These are phyloP conservation scores for Clavispora fructus DNA, from an alignment of 805 yeast species.

Conservation along the genomic window DNA sequence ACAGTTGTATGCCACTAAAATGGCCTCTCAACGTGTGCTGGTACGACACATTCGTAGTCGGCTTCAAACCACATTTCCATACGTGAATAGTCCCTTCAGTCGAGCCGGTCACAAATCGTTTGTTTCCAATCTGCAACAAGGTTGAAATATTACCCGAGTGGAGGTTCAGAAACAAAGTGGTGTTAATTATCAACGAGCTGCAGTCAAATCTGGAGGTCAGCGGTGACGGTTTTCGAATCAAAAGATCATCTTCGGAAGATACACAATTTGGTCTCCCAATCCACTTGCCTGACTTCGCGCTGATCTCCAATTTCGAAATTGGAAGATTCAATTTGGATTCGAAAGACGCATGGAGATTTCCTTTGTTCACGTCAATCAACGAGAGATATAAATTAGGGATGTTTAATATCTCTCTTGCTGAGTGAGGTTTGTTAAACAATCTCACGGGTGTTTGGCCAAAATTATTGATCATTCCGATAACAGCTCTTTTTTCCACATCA, in stretches of 20 bases:
- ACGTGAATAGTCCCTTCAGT: slow-evolving; percentile 56
- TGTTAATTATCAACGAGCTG: slow-evolving; percentile 38
- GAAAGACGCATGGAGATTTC: slow-evolving; percentile 35
- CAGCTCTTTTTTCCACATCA: slow-evolving; percentile 67
- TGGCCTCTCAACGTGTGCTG: slow-evolving; percentile 57
- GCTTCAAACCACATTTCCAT: slow-evolving; percentile 43
- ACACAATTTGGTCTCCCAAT: slow-evolving; percentile 43
- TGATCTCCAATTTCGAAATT: slow-evolving; percentile 41
- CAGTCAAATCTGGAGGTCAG: slow-evolving; percentile 14
- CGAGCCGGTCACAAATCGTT: slow-evolving; percentile 45
- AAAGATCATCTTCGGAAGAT: slow-evolving; percentile 31
- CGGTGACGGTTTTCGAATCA: slow-evolving; percentile 27
- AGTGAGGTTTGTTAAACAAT: slow-evolving; percentile 66
- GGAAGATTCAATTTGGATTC: slow-evolving; percentile 40
- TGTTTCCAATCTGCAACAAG: slow-evolving; percentile 38
- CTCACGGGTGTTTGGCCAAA: slow-evolving; percentile 88
- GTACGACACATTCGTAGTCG: slow-evolving; percentile 28
- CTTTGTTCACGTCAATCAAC: slow-evolving; percentile 19
- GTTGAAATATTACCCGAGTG: slow-evolving; percentile 35
- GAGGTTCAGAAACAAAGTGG: slow-evolving; percentile 37
- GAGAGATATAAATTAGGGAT: slow-evolving; percentile 34
- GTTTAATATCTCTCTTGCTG: slow-evolving; percentile 37
- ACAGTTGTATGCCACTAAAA: slow-evolving; percentile 36
- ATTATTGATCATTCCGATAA: slow-evolving; percentile 81
- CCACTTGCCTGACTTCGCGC: slow-evolving; percentile 43